phyloP scores from a whole-genome alignment of 2,329 filamentous ascomycete species.

The Didymella sp. region DNA sequence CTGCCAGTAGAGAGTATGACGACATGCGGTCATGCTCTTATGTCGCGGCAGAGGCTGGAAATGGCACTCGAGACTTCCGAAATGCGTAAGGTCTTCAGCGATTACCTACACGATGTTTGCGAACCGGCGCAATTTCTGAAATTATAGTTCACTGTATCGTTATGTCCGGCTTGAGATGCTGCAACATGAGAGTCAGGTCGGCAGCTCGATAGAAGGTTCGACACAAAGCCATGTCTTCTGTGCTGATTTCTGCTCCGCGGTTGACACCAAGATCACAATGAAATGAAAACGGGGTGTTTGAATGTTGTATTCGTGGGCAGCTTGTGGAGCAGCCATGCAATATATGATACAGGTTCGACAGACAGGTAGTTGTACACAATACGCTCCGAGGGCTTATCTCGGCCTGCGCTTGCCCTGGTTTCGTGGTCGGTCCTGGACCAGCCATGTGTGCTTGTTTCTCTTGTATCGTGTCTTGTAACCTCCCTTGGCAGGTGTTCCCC shows the following conservation, averaged over 20 bases:
- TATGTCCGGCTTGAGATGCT: no score
- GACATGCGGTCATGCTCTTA: neutral
- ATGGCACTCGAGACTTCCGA: no score
- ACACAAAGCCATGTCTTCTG: neutral
- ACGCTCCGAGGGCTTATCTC: slow-evolving; percentile 30
- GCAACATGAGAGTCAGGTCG: no score
- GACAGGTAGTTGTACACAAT: slow-evolving; percentile 28
- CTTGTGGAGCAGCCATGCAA: slow-evolving; percentile 15
- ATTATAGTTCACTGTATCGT: no score
- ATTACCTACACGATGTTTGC: no score
- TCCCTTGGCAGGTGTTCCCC: slow-evolving; percentile 89
- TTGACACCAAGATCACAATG: neutral
- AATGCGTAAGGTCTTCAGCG: no score
- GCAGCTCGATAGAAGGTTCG: no score
- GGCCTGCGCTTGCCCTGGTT: slow-evolving; percentile 85
- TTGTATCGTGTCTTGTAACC: slow-evolving; percentile 91
- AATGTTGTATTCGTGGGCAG: slow-evolving; percentile 13
- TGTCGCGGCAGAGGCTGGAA: no score
- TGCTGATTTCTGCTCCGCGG: neutral
- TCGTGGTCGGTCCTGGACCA: slow-evolving; percentile 80
- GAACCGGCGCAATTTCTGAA: no score
- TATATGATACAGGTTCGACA: slow-evolving; percentile 30
- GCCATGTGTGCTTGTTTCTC: slow-evolving; percentile 88
- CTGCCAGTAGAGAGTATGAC: neutral
- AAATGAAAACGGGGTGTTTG: neutral